A percentile compares a stretch with the other conserved stretches of the same genome.
phyloP scores from a whole-genome alignment of 1,139 yeast genomes.

The Blastobotrys illinoisensis region DNA sequence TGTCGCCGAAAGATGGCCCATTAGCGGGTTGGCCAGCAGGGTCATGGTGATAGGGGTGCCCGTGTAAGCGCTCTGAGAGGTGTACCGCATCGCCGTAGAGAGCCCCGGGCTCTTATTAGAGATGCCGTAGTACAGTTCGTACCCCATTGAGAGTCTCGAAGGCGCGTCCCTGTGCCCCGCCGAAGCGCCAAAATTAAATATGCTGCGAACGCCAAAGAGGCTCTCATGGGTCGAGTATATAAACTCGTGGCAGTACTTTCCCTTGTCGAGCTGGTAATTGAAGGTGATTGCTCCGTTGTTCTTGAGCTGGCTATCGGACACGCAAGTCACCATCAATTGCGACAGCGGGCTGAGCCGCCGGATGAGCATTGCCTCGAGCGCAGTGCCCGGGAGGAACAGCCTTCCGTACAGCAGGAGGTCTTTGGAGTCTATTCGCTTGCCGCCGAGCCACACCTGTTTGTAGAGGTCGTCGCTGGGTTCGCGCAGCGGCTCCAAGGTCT shows the following conservation, averaged over 20 bases:
- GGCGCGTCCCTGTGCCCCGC: no score
- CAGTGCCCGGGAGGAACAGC: conserved; percentile 82
- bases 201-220: conserved; percentile 72
- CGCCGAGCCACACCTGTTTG: conserved; percentile 31
- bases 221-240: conserved; percentile 87
- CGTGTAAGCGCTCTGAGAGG: conserved; percentile 79
- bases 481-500: conserved; percentile 48
- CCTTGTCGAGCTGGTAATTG: conserved; percentile 64
- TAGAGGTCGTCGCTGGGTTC: conserved; percentile 21
- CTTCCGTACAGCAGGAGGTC: conserved; percentile 63
- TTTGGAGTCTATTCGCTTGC: conserved; percentile 30
- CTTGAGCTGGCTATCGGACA: conserved; percentile 61
- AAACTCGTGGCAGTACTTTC: conserved; percentile 65
- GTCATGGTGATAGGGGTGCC: conserved; percentile 90
- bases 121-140: conserved; percentile 88
- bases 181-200: conserved; percentile 56
- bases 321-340: conserved; percentile 68
- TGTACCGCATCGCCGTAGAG: conserved; percentile 77
- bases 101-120: conserved; percentile 62
- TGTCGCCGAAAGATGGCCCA: conserved; percentile 86
- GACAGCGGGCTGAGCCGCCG: conserved; percentile 55
- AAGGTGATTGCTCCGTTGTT: conserved; percentile 58
- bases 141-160: conserved; percentile 64
- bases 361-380: conserved; percentile 82
- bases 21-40: conserved; percentile 77